phyloP scores from a whole-genome alignment of 1,139 yeast genomes.

The Suhomyces atakaporum region DNA sequence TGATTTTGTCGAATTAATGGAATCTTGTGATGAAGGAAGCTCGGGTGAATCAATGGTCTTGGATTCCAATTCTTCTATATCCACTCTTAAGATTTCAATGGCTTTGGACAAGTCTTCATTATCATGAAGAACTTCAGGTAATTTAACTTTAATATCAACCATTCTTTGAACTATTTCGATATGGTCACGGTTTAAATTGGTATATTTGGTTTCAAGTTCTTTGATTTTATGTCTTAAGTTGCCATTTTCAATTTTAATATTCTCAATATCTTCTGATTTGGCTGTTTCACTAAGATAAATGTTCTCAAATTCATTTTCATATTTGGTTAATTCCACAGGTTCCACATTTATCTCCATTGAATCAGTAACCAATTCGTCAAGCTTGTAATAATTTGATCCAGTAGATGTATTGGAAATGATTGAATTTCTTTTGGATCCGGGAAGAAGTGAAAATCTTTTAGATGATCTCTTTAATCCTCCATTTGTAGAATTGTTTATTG shows the following conservation, averaged over 20 bases:
- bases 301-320: constrained; percentile 72
- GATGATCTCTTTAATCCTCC: constrained; percentile 17
- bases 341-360: constrained; percentile 71
- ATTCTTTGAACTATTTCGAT: constrained; percentile 43
- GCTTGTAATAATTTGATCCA: constrained; percentile 47
- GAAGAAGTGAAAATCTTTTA: constrained; percentile 23
- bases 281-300: constrained; percentile 68
- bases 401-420: constrained; percentile 12
- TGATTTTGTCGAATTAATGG: constrained; percentile 21
- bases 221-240: constrained; percentile 73
- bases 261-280: constrained; percentile 69
- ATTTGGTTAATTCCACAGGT: constrained; percentile 71
- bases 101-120: constrained; percentile 68
- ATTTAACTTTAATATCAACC: constrained; percentile 42
- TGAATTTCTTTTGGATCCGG: constrained; percentile 21
- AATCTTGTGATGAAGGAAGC: constrained; percentile 7
- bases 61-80: constrained; percentile 53
- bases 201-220: constrained; percentile 69
- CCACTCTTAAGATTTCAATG: constrained; percentile 56
- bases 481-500: constrained; percentile 5
- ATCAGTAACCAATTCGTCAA: constrained; percentile 75
- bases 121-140: constrained; percentile 67
- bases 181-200: constrained; percentile 77
- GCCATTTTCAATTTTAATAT: constrained; percentile 65
- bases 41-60: constrained; percentile 27